Base-by-base conservation (phyloP, 1,139 yeast genomes). In the Taphrina wiesneri region DNA sequence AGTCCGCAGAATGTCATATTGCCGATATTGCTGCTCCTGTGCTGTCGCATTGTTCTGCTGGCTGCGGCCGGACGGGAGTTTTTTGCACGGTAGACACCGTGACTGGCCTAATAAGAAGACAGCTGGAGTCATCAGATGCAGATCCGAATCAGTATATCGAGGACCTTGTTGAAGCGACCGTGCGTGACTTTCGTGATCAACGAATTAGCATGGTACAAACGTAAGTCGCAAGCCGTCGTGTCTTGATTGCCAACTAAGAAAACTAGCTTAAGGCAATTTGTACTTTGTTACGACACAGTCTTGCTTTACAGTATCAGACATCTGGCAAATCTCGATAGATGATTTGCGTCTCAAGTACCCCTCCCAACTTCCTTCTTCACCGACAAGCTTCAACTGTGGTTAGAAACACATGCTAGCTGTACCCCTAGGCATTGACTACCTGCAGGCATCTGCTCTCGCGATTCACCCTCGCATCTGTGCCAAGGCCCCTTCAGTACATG, bases 1-100 rank as follows among this genome's bases (percentile, higher is more conserved):
- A 60, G 30, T 60, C 64, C 11, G 23, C 39, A 3, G 34, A 51
- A 3, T 17, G 21, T 4, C 34, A 17, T 4, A 15, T n/a, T n/a
- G 23, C 60, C 13, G 21, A 23, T 11, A 52, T 25, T 23, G 34
- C 45, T n/a, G 68, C 75, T 0, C 86, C 88, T 0, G 77, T 86
- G 0, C 76, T 88, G 32, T 89, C 89, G 9, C 96, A 90, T 75
- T 90, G 97, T 75, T 86, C 92, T 3, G 96, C 97, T 0, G 97
- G 97, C 0, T 90, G 96, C 76, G 97, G 97, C 1, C 82, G 97
- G 70, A 90, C 96, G 0, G 96, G 97, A 1, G 89, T 92, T 0
- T 87, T 89, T 70, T 86, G 91, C 67, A 82, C 95, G 0, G 81
- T 88, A 45, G 96, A 90, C 75, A 80, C 87, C 17, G 78, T 88